These are phyloP conservation scores for Chaetomium sp. DNA, from an alignment of 2,329 filamentous ascomycete species.

Conservation along the genomic window DNA sequence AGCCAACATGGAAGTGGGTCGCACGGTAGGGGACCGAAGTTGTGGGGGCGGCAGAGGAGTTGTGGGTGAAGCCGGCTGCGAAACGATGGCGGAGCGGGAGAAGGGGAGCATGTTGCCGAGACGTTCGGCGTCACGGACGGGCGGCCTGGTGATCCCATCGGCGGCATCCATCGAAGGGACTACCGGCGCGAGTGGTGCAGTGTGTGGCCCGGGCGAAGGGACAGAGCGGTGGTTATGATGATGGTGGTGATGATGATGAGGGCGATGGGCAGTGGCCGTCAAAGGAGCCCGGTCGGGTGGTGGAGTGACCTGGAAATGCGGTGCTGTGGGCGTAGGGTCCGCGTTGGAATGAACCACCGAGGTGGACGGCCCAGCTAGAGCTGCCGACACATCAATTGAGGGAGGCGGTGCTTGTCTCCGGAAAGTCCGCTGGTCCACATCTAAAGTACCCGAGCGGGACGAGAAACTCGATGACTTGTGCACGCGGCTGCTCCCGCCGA, in stretches of 20 bases:
- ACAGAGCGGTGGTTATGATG: constrained; percentile 36
- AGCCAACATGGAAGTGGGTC: constrained; percentile 46
- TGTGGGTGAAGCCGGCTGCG: constrained; percentile 88
- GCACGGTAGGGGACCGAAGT: constrained; percentile 49
- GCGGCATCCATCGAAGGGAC: constrained; percentile 60
- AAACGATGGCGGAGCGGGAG: constrained; percentile 61
- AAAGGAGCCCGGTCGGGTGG: constrained; percentile 66
- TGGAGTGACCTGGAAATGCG: constrained; percentile 60
- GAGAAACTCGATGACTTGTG: constrained; percentile 48
- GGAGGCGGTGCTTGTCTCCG: constrained; percentile 79
- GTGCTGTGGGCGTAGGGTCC: constrained; percentile 55
- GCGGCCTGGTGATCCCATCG: constrained; percentile 66
- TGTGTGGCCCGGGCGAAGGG: constrained; percentile 44
- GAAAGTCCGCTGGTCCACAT: constrained; percentile 54
- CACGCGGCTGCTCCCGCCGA: constrained; percentile 42
- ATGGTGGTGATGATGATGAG: constrained; percentile 5
- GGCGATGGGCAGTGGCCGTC: constrained; percentile 2
- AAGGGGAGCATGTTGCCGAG: constrained; percentile 74
- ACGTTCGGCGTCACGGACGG: constrained; percentile 74
- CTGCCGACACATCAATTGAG: constrained; percentile 68
- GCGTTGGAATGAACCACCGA: constrained; percentile 33
- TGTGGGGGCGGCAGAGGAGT: constrained; percentile 70
- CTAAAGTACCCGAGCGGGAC: constrained; percentile 46
- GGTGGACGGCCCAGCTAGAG: constrained; percentile 42
- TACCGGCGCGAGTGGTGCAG: constrained; percentile 58